Conservation (phyloP, 768 basidiomycete genomes). For the Suillus americanus region DNA sequence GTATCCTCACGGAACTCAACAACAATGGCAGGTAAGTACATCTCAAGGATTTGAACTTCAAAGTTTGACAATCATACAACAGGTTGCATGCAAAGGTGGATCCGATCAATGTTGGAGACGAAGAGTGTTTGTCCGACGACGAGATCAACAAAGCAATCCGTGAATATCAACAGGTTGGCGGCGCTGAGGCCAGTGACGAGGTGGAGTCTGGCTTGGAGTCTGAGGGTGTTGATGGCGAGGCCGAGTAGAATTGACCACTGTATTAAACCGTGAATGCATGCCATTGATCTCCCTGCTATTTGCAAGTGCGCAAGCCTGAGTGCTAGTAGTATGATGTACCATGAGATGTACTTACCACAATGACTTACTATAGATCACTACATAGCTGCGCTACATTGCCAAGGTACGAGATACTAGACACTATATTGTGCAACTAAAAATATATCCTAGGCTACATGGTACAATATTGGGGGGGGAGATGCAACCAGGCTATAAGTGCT, state of each 20-base stretch:
- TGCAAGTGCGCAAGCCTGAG: not conserved
- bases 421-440: not conserved
- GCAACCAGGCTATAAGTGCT: not conserved
- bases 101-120: not conserved
- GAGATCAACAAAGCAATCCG: not conserved
- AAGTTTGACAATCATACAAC: not conserved
- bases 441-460: not conserved
- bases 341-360: not conserved
- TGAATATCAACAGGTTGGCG: slow-evolving; percentile 1
- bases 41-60: not conserved
- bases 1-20: not conserved
- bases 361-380: not conserved
- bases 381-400: not conserved
- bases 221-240: not conserved
- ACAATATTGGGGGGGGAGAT: not conserved
- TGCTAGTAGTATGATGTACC: not conserved
- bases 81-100: slow-evolving; percentile 4
- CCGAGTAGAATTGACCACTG: not conserved
- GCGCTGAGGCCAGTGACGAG: not conserved
- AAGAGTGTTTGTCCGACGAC: not conserved
- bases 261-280: not conserved
- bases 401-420: not conserved
- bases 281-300: not conserved
- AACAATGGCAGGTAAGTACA: not conserved
- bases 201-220: not conserved